Conservation (phyloP, 257 asterid species). For the Buddleja alternifolia region DNA sequence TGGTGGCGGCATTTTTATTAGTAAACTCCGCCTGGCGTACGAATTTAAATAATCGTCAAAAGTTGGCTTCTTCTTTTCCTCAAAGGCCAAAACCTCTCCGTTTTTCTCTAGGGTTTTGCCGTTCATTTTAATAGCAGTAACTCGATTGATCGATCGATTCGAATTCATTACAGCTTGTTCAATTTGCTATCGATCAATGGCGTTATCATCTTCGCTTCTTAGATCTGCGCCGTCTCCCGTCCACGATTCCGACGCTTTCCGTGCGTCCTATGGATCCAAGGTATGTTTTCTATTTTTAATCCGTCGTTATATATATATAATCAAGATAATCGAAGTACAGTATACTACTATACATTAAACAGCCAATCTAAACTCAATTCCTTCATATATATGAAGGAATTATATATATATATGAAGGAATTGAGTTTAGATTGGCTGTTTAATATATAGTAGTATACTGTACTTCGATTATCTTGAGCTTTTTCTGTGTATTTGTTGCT, state of each 20-base stretch:
- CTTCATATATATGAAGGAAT: no score
- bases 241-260: slow-evolving; percentile 38
- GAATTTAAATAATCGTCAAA: slow-evolving; percentile 27
- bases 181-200: slow-evolving; percentile 35
- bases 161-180: neutral
- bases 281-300: slow-evolving; percentile 28
- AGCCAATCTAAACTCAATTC: slow-evolving; percentile 23
- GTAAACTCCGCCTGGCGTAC: slow-evolving; percentile 47
- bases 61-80: slow-evolving; percentile 34
- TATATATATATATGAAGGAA: neutral
- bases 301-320: no score
- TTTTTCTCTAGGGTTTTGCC: slow-evolving; percentile 38
- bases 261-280: slow-evolving; percentile 43
- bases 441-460: neutral
- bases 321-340: neutral
- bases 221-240: slow-evolving; percentile 64
- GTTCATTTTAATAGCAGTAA: neutral
- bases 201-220: slow-evolving; percentile 54
- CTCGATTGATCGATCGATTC: neutral
- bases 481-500: neutral
- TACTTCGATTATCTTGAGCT: neutral
- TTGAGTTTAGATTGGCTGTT: slow-evolving; percentile 24
- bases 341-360: slow-evolving; percentile 4
- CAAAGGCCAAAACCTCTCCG: slow-evolving; percentile 38
- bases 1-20: slow-evolving; percentile 4